Conservation (phyloP, 768 basidiomycete genomes). For the Suillus plorans region DNA sequence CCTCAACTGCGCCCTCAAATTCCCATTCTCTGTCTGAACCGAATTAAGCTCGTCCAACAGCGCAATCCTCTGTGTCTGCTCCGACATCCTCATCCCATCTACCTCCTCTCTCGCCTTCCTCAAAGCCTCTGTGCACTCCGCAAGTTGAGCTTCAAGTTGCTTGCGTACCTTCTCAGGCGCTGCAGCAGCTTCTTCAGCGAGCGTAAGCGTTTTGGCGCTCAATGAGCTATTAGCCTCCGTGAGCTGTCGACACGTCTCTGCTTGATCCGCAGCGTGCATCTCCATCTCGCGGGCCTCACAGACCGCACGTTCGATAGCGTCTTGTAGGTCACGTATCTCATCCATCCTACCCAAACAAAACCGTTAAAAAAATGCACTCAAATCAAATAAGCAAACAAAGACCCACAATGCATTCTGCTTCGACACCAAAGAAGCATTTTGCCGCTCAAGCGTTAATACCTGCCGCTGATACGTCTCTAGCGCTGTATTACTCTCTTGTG, state of each 20-base stretch:
- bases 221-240: constrained; percentile 77
- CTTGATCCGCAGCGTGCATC: constrained; percentile 64
- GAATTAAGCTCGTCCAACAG: constrained; percentile 87
- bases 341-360: constrained; percentile 49
- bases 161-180: constrained; percentile 48
- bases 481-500: constrained; percentile 74
- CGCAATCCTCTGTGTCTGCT: constrained; percentile 80
- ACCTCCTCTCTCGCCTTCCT: constrained; percentile 68
- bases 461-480: constrained; percentile 92
- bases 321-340: constrained; percentile 61
- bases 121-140: constrained; percentile 59
- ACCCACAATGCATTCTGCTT: constrained; percentile 61
- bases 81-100: constrained; percentile 62
- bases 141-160: constrained; percentile 65
- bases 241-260: constrained; percentile 70
- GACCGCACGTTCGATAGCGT: constrained; percentile 55
- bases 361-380: neutral
- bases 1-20: constrained; percentile 68
- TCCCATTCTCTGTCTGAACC: constrained; percentile 77
- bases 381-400: neutral
- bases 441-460: constrained; percentile 75
- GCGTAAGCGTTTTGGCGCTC: constrained; percentile 64
- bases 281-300: constrained; percentile 73
- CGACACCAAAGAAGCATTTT: constrained; percentile 52
- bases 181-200: constrained; percentile 37